Percentiles rank a stretch among this genome's conserved stretches.
Evolutionary conservation across 768 basidiomycete genomes (phyloP).

Genomic region (Mycena belliarum): DNA sequence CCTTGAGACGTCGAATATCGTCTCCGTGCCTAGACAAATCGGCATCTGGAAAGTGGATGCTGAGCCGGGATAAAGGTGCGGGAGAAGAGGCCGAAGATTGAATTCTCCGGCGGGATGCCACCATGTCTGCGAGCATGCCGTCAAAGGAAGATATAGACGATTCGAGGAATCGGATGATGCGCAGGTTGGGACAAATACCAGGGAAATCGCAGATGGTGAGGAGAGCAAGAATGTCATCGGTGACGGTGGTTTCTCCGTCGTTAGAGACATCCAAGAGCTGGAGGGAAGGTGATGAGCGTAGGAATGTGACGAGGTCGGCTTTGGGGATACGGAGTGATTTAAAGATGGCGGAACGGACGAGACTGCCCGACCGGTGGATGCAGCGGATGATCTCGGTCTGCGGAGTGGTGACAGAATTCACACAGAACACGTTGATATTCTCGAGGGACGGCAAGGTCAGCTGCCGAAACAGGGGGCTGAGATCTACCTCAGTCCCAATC

Average conservation of each 20-base stretch:
- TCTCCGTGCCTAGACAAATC: conserved; percentile 1
- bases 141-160: conserved; percentile 7
- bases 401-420: background rate
- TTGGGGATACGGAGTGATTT: conserved; percentile 9
- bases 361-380: background rate
- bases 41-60: conserved; percentile 2
- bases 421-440: conserved; percentile 13
- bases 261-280: conserved; percentile 9
- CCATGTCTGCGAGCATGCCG: conserved; percentile 15
- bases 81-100: background rate
- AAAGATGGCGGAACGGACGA: background rate
- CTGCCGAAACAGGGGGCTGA: conserved; percentile 8
- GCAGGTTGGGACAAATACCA: conserved; percentile 12
- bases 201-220: background rate
- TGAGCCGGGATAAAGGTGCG: conserved; percentile 1
- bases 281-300: conserved; percentile 8
- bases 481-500: conserved; percentile 6
- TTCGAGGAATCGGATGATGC: conserved; percentile 13
- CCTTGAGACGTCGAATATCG: conserved; percentile 7
- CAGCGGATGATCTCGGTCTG: conserved; percentile 1
- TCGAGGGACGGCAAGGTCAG: conserved; percentile 5
- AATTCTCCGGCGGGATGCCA: conserved; percentile 1
- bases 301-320: conserved; percentile 8
- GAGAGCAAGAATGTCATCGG: conserved; percentile 2
- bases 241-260: conserved; percentile 1